Percentiles rank a stretch among this genome's conserved stretches.
Conservation (phyloP, 1,139 yeast genomes). For the Groenewaldozyma auringiensis region DNA sequence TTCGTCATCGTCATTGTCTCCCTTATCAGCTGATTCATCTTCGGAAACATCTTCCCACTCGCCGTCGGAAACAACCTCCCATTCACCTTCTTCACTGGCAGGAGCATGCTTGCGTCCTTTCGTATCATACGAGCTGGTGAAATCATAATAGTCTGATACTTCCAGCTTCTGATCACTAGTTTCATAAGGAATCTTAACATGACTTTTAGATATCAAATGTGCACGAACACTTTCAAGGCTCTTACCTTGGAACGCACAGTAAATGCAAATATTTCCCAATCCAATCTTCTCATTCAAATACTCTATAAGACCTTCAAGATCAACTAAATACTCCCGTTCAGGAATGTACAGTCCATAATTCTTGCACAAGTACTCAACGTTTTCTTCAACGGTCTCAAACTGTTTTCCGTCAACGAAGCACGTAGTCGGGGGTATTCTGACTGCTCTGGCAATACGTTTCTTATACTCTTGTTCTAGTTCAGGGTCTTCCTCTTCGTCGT, state of each 20-base stretch:
- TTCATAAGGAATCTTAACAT: constrained; percentile 85
- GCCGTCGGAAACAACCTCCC: constrained; percentile 36
- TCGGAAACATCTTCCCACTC: constrained; percentile 34
- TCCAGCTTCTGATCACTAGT: constrained; percentile 71
- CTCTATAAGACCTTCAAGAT: constrained; percentile 60
- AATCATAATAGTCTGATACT: constrained; percentile 80
- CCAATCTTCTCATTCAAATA: constrained; percentile 81
- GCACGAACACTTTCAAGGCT: constrained; percentile 82
- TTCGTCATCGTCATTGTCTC: constrained; percentile 44
- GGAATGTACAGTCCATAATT: constrained; percentile 83
- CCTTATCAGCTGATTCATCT: constrained; percentile 30
- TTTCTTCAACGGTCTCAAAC: constrained; percentile 48
- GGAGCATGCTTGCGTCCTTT: constrained; percentile 20
- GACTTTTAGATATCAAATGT: constrained; percentile 81
- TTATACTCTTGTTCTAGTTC: constrained; percentile 31
- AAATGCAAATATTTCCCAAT: constrained; percentile 75
- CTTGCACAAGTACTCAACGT: constrained; percentile 67
- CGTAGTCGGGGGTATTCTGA: constrained; percentile 55
- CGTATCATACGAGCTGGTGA: constrained; percentile 51
- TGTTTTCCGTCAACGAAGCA: constrained; percentile 70
- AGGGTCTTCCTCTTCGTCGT: constrained; percentile 27
- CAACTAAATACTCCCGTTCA: constrained; percentile 60
- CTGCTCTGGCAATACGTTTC: constrained; percentile 40
- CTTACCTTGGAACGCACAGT: constrained; percentile 78
- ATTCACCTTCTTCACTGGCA: constrained; percentile 21